A percentile compares a stretch with the other conserved stretches of the same genome.
Conservation (phyloP, 2,329 filamentous ascomycete species). For the Fusarium brevicatenulatum region DNA sequence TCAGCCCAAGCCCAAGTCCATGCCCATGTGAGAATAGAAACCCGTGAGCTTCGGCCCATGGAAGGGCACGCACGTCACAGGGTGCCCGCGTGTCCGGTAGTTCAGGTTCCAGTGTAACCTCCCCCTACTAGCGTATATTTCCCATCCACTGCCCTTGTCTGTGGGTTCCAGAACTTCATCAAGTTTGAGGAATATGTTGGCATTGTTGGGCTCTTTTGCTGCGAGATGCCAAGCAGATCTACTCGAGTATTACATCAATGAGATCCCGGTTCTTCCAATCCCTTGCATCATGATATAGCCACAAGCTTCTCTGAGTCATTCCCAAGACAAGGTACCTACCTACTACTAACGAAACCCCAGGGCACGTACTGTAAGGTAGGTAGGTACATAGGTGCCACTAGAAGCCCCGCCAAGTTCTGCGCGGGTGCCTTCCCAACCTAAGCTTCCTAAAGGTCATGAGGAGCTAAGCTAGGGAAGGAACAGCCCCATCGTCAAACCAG, state of each 20-base stretch:
- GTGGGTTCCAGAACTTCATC: neutral
- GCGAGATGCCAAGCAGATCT: neutral
- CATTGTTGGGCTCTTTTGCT: neutral
- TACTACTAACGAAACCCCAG: neutral
- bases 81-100: conserved; percentile 28
- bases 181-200: neutral
- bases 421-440: conserved; percentile 20
- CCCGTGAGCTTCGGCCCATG: conserved; percentile 4
- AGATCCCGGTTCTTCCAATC: neutral
- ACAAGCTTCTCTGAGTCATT: neutral
- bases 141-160: neutral
- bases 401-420: conserved; percentile 10
- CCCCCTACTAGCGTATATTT: conserved; percentile 11
- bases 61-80: conserved; percentile 27
- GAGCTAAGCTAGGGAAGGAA: conserved; percentile 29
- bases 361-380: neutral
- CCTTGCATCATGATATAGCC: neutral
- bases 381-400: conserved; percentile 2
- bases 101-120: conserved; percentile 27
- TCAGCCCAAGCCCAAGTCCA: conserved; percentile 6
- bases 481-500: conserved; percentile 14
- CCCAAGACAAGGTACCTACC: neutral
- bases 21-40: conserved; percentile 27
- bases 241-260: neutral
- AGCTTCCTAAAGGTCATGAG: conserved; percentile 19